Evolutionary conservation across 805 yeast genomes (phyloP).

Genomic region (Zygotorulaspora chibaensis): DNA sequence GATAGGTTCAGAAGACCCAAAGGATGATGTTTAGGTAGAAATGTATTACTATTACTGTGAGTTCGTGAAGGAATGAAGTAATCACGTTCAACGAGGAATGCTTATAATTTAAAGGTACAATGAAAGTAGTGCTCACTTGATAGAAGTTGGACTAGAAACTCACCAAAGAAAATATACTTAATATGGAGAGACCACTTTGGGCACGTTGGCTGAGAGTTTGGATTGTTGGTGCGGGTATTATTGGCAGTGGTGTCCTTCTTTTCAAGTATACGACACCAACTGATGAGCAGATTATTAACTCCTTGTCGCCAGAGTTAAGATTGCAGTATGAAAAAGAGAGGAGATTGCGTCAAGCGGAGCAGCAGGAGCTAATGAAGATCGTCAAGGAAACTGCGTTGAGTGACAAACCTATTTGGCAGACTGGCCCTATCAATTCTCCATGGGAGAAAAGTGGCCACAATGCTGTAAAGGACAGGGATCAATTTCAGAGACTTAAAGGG

Average conservation of each 20-base stretch:
- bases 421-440: constrained; percentile 66
- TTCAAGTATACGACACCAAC: constrained; percentile 78
- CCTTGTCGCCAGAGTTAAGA: constrained; percentile 78
- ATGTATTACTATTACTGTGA: no score
- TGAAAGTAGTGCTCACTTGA: no score
- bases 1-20: neutral
- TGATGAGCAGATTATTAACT: constrained; percentile 70
- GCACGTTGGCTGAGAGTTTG: constrained; percentile 55
- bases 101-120: neutral
- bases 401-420: constrained; percentile 77
- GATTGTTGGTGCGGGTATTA: constrained; percentile 58
- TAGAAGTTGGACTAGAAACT: neutral
- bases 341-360: constrained; percentile 61
- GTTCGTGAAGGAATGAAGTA: no score
- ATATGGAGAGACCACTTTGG: constrained; percentile 45
- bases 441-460: constrained; percentile 46
- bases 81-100: neutral
- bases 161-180: neutral
- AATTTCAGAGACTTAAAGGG: constrained; percentile 41
- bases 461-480: constrained; percentile 38
- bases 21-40: neutral
- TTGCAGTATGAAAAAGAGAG: constrained; percentile 66
- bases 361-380: constrained; percentile 62
- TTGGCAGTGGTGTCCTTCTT: constrained; percentile 67
- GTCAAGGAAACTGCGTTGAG: constrained; percentile 60